Evolutionary conservation across 805 yeast genomes (phyloP).

Genomic region (Blastobotrys muscicola): DNA sequence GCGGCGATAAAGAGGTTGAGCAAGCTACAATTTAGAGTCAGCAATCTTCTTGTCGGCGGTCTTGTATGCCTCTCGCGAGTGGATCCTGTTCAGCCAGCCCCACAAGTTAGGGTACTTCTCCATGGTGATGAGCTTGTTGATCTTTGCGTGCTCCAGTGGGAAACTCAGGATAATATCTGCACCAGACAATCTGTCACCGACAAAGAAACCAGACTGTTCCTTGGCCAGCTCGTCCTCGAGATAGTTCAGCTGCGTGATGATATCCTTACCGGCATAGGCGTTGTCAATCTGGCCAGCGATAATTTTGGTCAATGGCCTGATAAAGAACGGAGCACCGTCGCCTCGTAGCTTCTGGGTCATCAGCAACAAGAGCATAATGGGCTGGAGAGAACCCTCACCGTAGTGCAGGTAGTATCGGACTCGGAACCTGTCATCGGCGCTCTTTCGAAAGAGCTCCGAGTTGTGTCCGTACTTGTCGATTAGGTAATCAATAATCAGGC

Average conservation of each 20-base stretch:
- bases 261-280: conserved; percentile 41
- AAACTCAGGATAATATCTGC: conserved; percentile 53
- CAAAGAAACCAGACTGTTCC: conserved; percentile 45
- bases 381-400: conserved; percentile 55
- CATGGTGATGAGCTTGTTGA: too few relatives aligned
- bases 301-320: conserved; percentile 35
- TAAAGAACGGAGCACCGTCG: conserved; percentile 26
- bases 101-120: too few relatives aligned
- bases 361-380: conserved; percentile 33
- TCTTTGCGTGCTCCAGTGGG: conserved; percentile 27
- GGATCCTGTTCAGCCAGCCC: too few relatives aligned
- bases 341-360: conserved; percentile 32
- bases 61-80: too few relatives aligned
- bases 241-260: conserved; percentile 31
- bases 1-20: too few relatives aligned
- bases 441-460: conserved; percentile 31
- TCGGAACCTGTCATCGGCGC: conserved; percentile 33
- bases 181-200: conserved; percentile 48
- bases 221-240: conserved; percentile 35
- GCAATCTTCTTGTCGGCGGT: too few relatives aligned
- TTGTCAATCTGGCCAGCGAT: conserved; percentile 39
- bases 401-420: conserved; percentile 39
- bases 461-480: conserved; percentile 40
- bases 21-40: too few relatives aligned
- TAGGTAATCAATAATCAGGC: conserved; percentile 46